Conservation (phyloP, 768 basidiomycete species). For the Mycena pura region DNA sequence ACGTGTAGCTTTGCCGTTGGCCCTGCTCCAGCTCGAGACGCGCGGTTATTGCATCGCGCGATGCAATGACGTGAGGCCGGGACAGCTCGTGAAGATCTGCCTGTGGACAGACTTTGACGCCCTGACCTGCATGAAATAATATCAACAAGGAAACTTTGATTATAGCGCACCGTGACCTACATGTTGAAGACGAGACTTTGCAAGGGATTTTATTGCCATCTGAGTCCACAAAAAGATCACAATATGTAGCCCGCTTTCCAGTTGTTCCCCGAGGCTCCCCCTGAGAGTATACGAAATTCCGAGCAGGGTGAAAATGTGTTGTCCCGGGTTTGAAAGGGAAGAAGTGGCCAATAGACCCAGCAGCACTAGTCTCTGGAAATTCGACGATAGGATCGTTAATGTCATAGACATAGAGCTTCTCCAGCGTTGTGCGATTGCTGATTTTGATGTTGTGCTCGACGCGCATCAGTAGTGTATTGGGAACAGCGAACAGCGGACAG, state of each 20-base stretch:
- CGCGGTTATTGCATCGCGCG: background rate
- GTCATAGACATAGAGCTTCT: background rate
- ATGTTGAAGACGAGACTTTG: background rate
- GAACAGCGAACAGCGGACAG: too few species aligned
- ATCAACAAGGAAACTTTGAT: background rate
- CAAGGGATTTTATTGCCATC: background rate
- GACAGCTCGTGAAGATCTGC: background rate
- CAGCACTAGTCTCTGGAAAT: background rate
- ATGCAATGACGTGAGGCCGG: background rate
- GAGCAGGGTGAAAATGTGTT: background rate
- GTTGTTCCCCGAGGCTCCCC: background rate
- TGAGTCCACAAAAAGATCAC: background rate
- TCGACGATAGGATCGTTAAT: background rate
- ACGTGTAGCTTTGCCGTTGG: background rate
- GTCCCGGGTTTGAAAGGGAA: background rate
- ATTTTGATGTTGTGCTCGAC: too few species aligned
- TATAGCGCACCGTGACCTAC: background rate
- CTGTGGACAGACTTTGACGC: background rate
- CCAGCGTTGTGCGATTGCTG: too few species aligned
- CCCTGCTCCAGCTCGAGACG: background rate
- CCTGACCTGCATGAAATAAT: background rate
- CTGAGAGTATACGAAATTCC: constrained; percentile 1
- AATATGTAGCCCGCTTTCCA: background rate
- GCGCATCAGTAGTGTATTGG: too few species aligned
- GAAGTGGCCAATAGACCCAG: background rate